phyloP scores from a whole-genome alignment of 371 early-diverging fungal genomes.

The Circinella umbellata region DNA sequence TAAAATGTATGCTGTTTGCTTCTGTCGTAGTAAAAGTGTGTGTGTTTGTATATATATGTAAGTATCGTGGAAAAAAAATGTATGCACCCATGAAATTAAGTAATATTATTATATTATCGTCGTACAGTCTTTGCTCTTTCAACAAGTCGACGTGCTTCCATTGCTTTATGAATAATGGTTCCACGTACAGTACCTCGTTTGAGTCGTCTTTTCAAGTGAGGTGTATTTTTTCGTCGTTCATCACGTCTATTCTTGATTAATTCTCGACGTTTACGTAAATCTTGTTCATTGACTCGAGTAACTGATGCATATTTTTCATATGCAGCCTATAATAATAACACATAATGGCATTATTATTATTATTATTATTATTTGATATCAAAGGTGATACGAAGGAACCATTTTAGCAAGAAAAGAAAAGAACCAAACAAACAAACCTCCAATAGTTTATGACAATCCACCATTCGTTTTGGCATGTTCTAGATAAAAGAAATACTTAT shows the following conservation, averaged over 20 bases:
- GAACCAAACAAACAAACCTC: constrained; percentile 33
- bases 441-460: constrained; percentile 77
- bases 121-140: constrained; percentile 52
- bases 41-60: too few relatives aligned
- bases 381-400: too few relatives aligned
- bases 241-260: constrained; percentile 52
- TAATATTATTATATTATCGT: constrained; percentile 11
- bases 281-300: constrained; percentile 59
- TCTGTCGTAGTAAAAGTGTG: too few relatives aligned
- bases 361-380: too few relatives aligned
- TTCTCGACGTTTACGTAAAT: constrained; percentile 57
- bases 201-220: constrained; percentile 26
- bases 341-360: not conserved
- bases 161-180: constrained; percentile 44
- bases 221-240: constrained; percentile 41
- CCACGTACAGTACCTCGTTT: constrained; percentile 44
- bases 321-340: constrained; percentile 24
- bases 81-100: too few relatives aligned
- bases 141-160: constrained; percentile 48
- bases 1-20: too few relatives aligned
- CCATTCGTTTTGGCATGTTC: constrained; percentile 77
- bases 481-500: constrained; percentile 18
- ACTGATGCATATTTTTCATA: constrained; percentile 58
- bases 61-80: too few relatives aligned
- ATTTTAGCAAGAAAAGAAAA: too few relatives aligned